These are phyloP conservation scores for Zygosaccharomyces bisporus DNA, from an alignment of 805 yeast species.

Conservation along the genomic window DNA sequence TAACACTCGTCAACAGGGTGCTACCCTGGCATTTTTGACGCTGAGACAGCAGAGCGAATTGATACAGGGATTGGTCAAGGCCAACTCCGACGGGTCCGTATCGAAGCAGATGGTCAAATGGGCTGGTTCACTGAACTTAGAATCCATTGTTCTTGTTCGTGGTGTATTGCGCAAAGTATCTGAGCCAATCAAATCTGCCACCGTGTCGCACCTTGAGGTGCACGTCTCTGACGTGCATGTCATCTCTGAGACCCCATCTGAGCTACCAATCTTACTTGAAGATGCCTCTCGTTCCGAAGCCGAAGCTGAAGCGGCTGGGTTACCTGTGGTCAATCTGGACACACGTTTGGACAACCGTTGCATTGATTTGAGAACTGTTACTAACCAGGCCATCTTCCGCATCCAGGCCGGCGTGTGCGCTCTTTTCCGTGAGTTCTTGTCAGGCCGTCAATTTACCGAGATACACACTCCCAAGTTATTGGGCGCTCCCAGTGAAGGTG, in stretches of 20 bases:
- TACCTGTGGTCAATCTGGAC: constrained; percentile 93
- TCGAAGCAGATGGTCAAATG: constrained; percentile 97
- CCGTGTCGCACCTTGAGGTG: constrained; percentile 87
- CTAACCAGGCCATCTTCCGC: constrained; percentile 96
- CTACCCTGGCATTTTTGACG: constrained; percentile 84
- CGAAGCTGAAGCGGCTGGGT: constrained; percentile 85
- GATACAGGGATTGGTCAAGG: constrained; percentile 81
- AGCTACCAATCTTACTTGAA: constrained; percentile 90
- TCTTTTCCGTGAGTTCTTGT: constrained; percentile 84
- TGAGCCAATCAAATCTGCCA: constrained; percentile 83
- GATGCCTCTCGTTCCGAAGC: constrained; percentile 95
- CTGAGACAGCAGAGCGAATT: constrained; percentile 84
- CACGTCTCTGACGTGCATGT: constrained; percentile 68
- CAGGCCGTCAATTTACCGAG: constrained; percentile 69
- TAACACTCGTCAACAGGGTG: constrained; percentile 91
- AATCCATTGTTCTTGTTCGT: constrained; percentile 85
- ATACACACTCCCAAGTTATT: constrained; percentile 94
- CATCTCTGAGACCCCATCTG: constrained; percentile 84
- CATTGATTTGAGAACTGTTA: constrained; percentile 92
- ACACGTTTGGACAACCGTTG: constrained; percentile 94
- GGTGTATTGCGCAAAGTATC: constrained; percentile 82
- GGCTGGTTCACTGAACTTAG: constrained; percentile 81
- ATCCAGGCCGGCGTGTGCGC: constrained; percentile 86
- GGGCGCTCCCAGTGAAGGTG: constrained; percentile 97
- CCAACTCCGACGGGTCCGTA: constrained; percentile 61